Conservation (phyloP, 257 asterid species). For the Nicotiana paniculata region DNA sequence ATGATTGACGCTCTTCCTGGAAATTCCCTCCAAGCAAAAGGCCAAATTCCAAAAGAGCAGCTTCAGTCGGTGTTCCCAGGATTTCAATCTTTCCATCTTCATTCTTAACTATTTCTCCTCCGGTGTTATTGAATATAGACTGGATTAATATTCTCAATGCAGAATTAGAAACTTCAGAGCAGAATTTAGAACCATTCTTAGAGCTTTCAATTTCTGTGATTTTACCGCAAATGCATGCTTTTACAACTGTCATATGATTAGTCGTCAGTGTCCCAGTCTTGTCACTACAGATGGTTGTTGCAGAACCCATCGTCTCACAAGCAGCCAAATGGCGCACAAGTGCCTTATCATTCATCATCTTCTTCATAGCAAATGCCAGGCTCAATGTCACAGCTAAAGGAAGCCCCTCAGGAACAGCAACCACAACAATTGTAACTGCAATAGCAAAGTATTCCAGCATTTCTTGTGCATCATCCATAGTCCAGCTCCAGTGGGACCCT, state of each 20-base stretch:
- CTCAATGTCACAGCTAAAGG: conserved; percentile 92
- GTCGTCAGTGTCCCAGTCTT: conserved; percentile 91
- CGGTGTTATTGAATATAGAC: conserved; percentile 75
- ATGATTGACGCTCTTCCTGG: conserved; percentile 36
- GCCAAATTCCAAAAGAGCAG: conserved; percentile 80
- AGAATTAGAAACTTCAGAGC: conserved; percentile 49
- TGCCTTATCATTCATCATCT: conserved; percentile 94
- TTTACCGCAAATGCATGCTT: conserved; percentile 56
- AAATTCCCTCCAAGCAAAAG: conserved; percentile 75
- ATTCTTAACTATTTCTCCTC: conserved; percentile 65
- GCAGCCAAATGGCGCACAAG: conserved; percentile 91
- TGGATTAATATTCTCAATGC: conserved; percentile 40
- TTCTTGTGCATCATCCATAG: conserved; percentile 70
- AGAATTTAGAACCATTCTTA: conserved; percentile 31
- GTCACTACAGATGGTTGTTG: conserved; percentile 91
- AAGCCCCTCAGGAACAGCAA: conserved; percentile 94
- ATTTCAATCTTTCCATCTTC: conserved; percentile 54
- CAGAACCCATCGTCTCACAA: conserved; percentile 96
- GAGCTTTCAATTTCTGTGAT: conserved; percentile 38
- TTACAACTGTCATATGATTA: conserved; percentile 76
- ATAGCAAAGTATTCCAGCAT: conserved; percentile 86
- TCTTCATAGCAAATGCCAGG: conserved; percentile 94
- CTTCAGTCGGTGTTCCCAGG: conserved; percentile 81
- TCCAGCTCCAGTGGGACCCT: conserved; percentile 59
- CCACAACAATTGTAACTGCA: conserved; percentile 93